Conservation (phyloP, 371 early-diverging fungal species). For the Mitosporidium daphniae region DNA sequence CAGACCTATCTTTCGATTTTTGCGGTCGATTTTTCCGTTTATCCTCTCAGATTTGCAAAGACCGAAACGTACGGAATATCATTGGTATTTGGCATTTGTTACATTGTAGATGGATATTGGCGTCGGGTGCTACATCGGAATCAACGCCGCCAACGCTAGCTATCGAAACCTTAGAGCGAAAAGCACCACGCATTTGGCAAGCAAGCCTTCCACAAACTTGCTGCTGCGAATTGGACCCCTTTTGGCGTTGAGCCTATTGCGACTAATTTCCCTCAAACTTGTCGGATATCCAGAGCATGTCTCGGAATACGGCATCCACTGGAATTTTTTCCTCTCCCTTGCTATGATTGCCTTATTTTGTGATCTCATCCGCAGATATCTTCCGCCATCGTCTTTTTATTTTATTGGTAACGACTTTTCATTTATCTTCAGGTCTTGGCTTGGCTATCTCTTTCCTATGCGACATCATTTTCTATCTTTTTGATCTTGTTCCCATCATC, state of each 20-base stretch:
- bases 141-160: conserved; percentile 1
- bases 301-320: conserved; percentile 75
- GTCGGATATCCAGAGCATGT: conserved; percentile 61
- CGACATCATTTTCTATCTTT: no score
- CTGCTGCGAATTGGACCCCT: conserved; percentile 14
- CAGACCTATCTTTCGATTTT: conserved; percentile 18
- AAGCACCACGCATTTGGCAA: neutral
- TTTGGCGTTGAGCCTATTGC: conserved; percentile 22
- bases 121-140: conserved; percentile 17
- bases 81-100: conserved; percentile 15
- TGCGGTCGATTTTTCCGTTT: conserved; percentile 71
- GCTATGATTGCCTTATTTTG: conserved; percentile 35
- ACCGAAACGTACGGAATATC: conserved; percentile 60
- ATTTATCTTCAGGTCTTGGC: no score
- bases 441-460: no score
- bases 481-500: no score
- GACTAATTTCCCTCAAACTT: conserved; percentile 26
- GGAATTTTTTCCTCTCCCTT: conserved; percentile 86
- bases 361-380: no score
- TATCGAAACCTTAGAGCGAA: conserved; percentile 1
- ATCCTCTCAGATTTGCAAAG: conserved; percentile 56
- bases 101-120: conserved; percentile 36
- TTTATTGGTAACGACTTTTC: no score
- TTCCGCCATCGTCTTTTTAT: no score
- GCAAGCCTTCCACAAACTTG: conserved; percentile 3